phyloP scores from a whole-genome alignment of 2,329 filamentous ascomycete species.

The Pseudogymnoascus sp. region DNA sequence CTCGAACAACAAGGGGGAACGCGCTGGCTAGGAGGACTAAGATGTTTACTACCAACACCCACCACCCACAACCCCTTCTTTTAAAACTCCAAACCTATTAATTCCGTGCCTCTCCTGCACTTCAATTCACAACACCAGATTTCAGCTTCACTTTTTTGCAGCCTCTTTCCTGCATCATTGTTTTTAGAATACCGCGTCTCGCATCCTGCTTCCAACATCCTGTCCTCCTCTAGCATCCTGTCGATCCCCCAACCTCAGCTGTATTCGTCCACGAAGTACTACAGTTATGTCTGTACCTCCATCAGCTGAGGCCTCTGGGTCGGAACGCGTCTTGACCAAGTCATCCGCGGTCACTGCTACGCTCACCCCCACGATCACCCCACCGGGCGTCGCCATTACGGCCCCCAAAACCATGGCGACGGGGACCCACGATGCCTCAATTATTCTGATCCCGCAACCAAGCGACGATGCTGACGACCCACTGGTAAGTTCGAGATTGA shows the following conservation, averaged over 20 bases:
- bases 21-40: neutral
- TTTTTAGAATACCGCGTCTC: neutral
- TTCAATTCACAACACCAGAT: neutral
- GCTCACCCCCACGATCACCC: neutral
- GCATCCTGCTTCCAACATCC: neutral
- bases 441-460: conserved; percentile 33
- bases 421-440: neutral
- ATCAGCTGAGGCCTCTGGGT: neutral
- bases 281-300: conserved; percentile 13
- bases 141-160: neutral
- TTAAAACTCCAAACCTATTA: neutral
- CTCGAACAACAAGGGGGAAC: neutral
- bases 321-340: neutral
- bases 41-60: neutral
- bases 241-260: neutral
- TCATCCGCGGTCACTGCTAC: neutral
- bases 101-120: neutral
- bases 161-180: neutral
- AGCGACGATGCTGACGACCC: conserved; percentile 29
- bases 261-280: conserved; percentile 10
- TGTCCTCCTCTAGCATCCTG: neutral
- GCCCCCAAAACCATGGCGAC: neutral
- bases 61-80: neutral
- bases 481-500: conserved; percentile 23
- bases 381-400: conserved; percentile 2